Conservation (phyloP, 495 filamentous ascomycete genomes). For the Penicillium malachiteum region DNA sequence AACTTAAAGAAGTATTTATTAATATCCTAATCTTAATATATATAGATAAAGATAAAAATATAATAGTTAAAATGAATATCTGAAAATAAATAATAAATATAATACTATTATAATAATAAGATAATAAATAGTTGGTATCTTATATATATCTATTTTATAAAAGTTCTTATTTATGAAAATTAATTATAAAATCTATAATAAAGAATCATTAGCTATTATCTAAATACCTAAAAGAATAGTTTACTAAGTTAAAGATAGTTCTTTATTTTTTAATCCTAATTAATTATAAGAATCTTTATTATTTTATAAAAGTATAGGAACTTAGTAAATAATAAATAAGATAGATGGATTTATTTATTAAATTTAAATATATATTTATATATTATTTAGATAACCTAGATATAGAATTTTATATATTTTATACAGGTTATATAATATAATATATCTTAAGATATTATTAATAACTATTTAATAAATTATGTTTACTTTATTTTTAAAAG, state of each 20-base stretch:
- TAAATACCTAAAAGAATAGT: background rate
- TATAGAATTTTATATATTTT: no score
- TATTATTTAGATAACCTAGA: background rate
- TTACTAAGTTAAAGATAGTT: background rate
- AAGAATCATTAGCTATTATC: background rate
- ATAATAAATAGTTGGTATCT: background rate
- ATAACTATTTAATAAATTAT: no score
- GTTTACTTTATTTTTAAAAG: no score
- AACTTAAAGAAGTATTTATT: conserved; percentile 10
- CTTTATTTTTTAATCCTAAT: background rate
- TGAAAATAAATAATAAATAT: background rate
- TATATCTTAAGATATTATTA: background rate
- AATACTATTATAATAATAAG: background rate
- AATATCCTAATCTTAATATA: conserved; percentile 5
- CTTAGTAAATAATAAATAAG: background rate
- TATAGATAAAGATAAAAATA: background rate
- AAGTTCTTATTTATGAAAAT: background rate
- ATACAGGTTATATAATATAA: no score
- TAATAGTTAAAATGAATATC: background rate
- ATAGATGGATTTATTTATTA: no score
- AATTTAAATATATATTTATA: background rate
- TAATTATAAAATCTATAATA: background rate
- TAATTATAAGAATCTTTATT: background rate
- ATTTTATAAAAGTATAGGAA: background rate
- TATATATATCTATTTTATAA: background rate